phyloP scores from a whole-genome alignment of 176 grass and related monocot genomes.

The Dactylis glomerata region DNA sequence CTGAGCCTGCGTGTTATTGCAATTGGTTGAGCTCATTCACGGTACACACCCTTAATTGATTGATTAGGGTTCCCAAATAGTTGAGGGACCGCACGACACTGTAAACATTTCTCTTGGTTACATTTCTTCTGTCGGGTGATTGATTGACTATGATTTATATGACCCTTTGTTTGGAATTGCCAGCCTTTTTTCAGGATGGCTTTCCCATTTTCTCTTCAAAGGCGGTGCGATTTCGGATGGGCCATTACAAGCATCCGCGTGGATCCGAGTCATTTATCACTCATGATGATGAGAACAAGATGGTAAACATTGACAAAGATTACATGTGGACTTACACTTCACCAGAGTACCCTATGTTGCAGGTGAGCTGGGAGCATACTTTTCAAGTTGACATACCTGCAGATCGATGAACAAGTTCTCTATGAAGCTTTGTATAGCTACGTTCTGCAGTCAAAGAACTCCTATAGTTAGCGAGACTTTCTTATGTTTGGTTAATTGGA shows the following conservation, averaged over 20 bases:
- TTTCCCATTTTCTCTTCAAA: constrained; percentile 66
- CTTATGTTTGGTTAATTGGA: neutral
- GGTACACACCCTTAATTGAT: neutral
- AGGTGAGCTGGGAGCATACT: constrained; percentile 39
- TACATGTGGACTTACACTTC: constrained; percentile 82
- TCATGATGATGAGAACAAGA: constrained; percentile 26
- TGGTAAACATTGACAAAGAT: constrained; percentile 40
- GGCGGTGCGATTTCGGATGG: constrained; percentile 59
- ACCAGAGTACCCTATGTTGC: constrained; percentile 67
- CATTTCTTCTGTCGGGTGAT: neutral
- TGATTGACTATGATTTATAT: neutral
- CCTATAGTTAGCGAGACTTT: neutral
- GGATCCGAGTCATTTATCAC: constrained; percentile 21
- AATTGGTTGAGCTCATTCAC: neutral
- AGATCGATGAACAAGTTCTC: neutral
- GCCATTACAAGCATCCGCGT: constrained; percentile 51
- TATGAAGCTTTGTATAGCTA: neutral
- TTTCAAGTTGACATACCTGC: neutral
- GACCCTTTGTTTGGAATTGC: neutral
- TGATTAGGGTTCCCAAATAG: neutral
- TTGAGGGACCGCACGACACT: neutral
- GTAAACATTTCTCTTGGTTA: neutral
- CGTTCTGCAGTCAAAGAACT: neutral
- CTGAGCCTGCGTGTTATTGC: neutral
- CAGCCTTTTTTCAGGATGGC: constrained; percentile 51